Evolutionary conservation across 371 early-diverging fungal genomes (phyloP).

Genomic region (Gilbertella persicaria): DNA sequence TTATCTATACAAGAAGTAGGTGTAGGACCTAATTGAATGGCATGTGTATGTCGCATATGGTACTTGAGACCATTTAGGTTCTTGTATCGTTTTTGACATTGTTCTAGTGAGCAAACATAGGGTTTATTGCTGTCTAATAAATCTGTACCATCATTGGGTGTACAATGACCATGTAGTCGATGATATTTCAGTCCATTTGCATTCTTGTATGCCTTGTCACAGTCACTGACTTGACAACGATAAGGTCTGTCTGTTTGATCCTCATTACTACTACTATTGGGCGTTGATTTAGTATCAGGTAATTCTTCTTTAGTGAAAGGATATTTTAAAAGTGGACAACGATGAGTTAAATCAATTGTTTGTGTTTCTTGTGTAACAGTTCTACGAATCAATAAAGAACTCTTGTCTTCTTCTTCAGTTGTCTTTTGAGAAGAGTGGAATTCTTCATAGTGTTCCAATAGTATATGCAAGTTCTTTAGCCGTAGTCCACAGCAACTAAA

Average conservation of each 20-base stretch:
- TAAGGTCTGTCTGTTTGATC: constrained; percentile 58
- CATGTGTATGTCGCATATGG: constrained; percentile 74
- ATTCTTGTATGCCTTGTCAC: constrained; percentile 93
- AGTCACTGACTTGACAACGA: constrained; percentile 75
- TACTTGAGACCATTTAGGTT: constrained; percentile 96
- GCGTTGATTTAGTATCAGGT: no score
- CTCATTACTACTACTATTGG: not conserved
- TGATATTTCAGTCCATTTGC: constrained; percentile 95
- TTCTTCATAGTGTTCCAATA: constrained; percentile 92
- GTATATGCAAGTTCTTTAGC: constrained; percentile 82
- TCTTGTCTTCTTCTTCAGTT: constrained; percentile 17
- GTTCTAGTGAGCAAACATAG: constrained; percentile 76
- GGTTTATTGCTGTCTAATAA: constrained; percentile 57
- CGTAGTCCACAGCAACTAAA: constrained; percentile 86
- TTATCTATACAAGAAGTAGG: no score
- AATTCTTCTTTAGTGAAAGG: constrained; percentile 3
- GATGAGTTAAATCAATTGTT: not conserved
- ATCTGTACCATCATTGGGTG: constrained; percentile 31
- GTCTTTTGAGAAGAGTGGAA: constrained; percentile 77
- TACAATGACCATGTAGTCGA: constrained; percentile 74
- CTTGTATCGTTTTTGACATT: constrained; percentile 92
- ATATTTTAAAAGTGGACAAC: constrained; percentile 13
- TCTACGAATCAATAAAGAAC: not conserved
- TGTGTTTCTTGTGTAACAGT: not conserved
- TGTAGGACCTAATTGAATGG: constrained; percentile 3